phyloP scores from a whole-genome alignment of 306 rosid species.

The Purshia tridentata region DNA sequence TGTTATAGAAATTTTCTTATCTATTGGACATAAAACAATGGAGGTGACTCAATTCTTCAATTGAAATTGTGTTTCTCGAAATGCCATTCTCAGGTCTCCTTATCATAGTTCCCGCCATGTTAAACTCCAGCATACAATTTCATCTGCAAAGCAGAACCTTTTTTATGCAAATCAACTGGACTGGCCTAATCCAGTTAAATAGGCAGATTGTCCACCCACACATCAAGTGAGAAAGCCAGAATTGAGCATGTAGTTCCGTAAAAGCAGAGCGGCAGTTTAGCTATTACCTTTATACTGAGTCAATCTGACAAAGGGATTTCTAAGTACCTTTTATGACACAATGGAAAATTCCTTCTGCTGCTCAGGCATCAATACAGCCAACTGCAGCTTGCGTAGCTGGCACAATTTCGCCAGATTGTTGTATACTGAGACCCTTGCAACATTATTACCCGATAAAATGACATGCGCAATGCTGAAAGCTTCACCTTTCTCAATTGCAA shows the following conservation, averaged over 20 bases:
- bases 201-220: not conserved
- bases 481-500: slow-evolving; percentile 63
- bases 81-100: not conserved
- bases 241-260: not conserved
- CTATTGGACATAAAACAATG: not conserved
- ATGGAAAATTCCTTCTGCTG: slow-evolving; percentile 41
- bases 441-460: slow-evolving; percentile 40
- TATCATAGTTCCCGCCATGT: not conserved
- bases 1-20: not conserved
- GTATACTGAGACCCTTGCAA: slow-evolving; percentile 52
- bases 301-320: not conserved
- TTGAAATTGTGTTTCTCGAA: not conserved
- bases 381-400: slow-evolving; percentile 53
- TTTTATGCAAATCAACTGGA: not conserved
- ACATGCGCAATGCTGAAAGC: slow-evolving; percentile 80
- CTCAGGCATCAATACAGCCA: slow-evolving; percentile 66
- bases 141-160: not conserved
- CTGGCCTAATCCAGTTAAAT: not conserved
- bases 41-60: not conserved
- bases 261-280: not conserved
- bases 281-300: not conserved
- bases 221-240: not conserved
- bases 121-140: not conserved
- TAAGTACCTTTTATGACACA: slow-evolving; percentile 33
- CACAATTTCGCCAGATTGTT: slow-evolving; percentile 67